A percentile compares a stretch with the other conserved stretches of the same genome.
Conservation (phyloP, 2,329 filamentous ascomycete species). For the Cercospora sp. region DNA sequence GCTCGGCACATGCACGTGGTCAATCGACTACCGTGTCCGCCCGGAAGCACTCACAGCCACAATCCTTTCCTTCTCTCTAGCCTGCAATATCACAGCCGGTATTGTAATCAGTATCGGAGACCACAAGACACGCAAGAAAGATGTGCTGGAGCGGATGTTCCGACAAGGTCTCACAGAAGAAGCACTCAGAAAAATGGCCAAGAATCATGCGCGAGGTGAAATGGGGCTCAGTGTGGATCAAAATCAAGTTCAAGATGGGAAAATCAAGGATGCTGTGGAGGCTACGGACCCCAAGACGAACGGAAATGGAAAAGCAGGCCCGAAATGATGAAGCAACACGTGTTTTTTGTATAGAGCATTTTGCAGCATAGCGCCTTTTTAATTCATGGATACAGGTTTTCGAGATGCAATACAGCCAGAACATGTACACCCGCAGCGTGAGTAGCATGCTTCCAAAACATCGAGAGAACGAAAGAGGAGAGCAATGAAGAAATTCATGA, state of each 20-base stretch:
- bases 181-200: conserved; percentile 55
- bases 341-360: not conserved
- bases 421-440: not conserved
- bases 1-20: conserved; percentile 76
- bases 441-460: not conserved
- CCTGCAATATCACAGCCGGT: conserved; percentile 74
- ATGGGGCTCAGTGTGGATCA: conserved; percentile 23
- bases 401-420: not conserved
- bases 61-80: conserved; percentile 76
- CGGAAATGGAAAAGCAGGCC: not conserved
- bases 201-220: conserved; percentile 27
- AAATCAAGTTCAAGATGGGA: conserved; percentile 21
- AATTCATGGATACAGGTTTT: not conserved
- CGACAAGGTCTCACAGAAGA: conserved; percentile 72
- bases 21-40: conserved; percentile 68
- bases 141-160: conserved; percentile 74
- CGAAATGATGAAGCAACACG: not conserved
- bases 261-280: conserved; percentile 20
- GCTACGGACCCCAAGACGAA: conserved; percentile 6
- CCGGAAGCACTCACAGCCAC: conserved; percentile 74
- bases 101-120: conserved; percentile 76
- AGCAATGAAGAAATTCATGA: not conserved
- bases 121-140: conserved; percentile 77
- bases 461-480: not conserved
- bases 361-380: not conserved